phyloP scores from a whole-genome alignment of 768 basidiomycete species.

The Boletus edulis region DNA sequence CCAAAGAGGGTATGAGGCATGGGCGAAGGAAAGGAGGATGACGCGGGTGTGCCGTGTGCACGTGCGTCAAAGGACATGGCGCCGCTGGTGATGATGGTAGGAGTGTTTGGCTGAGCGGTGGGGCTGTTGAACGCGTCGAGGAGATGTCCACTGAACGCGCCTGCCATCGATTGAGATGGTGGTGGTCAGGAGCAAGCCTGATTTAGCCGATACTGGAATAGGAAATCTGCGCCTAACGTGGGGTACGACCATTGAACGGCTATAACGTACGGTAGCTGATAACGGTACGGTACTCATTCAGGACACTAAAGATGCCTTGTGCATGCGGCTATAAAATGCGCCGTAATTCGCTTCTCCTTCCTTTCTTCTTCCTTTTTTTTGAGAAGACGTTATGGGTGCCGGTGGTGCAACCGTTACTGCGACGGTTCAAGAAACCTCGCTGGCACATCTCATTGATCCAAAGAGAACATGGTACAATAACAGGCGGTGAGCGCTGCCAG shows the following conservation, averaged over 20 bases:
- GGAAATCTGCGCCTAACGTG: too few species aligned
- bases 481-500: conserved; percentile 49
- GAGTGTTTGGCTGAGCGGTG: conserved; percentile 21
- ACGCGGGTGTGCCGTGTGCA: conserved; percentile 53
- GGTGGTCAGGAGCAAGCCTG: conserved; percentile 10
- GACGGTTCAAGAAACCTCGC: conserved; percentile 31
- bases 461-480: conserved; percentile 77
- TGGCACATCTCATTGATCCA: conserved; percentile 59
- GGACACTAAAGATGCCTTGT: too few species aligned
- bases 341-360: too few species aligned
- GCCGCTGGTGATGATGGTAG: conserved; percentile 45
- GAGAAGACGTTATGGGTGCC: conserved; percentile 48
- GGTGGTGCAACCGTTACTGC: conserved; percentile 34
- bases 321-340: too few species aligned
- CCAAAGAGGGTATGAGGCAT: background rate
- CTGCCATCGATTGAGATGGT: conserved; percentile 45
- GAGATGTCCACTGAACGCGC: conserved; percentile 58
- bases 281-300: too few species aligned
- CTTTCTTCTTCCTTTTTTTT: conserved; percentile 4
- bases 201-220: too few species aligned
- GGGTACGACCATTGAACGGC: too few species aligned
- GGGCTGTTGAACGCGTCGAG: conserved; percentile 40
- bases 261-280: too few species aligned
- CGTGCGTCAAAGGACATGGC: conserved; percentile 59
- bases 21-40: conserved; percentile 15